Conservation (phyloP, 2,329 filamentous ascomycete genomes). For the Nectriaceae sp. region DNA sequence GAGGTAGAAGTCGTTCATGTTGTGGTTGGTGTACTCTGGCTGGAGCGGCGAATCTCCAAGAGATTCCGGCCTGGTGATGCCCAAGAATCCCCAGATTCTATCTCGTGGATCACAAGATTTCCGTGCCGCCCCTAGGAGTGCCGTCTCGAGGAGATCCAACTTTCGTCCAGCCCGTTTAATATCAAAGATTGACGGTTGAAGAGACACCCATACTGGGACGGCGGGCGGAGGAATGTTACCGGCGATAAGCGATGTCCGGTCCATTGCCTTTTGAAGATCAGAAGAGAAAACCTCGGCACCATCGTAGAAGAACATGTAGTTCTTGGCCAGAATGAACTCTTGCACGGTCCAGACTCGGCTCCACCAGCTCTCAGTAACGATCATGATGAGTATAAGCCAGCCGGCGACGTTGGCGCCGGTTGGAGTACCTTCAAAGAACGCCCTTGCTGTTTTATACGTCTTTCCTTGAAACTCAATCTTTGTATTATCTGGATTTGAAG, state of each 20-base stretch:
- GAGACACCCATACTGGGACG: conserved; percentile 2
- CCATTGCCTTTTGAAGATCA: conserved; percentile 10
- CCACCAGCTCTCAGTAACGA: conserved; percentile 15
- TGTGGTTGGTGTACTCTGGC: conserved; percentile 5
- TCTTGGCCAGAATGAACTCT: conserved; percentile 11
- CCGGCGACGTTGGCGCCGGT: conserved; percentile 5
- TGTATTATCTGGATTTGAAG: conserved; percentile 2
- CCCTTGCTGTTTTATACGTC: conserved; percentile 8
- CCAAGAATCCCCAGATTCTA: conserved; percentile 14
- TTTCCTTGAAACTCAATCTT: conserved; percentile 8
- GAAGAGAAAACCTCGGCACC: neutral
- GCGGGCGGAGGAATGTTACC: neutral
- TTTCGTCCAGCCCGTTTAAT: neutral
- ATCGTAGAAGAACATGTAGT: conserved; percentile 8
- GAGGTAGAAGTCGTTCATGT: conserved; percentile 13
- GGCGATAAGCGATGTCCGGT: conserved; percentile 14
- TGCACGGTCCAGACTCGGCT: conserved; percentile 15
- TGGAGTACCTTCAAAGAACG: conserved; percentile 10
- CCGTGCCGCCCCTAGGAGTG: conserved; percentile 9
- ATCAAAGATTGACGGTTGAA: conserved; percentile 13
- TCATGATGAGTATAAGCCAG: conserved; percentile 3
- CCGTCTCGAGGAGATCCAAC: conserved; percentile 6
- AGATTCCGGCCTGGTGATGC: neutral
- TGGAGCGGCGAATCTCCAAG: neutral
- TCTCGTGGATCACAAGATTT: conserved; percentile 11